Base-by-base conservation (phyloP, 1,284 basidiomycete species). In the Coniferiporia weirii region DNA sequence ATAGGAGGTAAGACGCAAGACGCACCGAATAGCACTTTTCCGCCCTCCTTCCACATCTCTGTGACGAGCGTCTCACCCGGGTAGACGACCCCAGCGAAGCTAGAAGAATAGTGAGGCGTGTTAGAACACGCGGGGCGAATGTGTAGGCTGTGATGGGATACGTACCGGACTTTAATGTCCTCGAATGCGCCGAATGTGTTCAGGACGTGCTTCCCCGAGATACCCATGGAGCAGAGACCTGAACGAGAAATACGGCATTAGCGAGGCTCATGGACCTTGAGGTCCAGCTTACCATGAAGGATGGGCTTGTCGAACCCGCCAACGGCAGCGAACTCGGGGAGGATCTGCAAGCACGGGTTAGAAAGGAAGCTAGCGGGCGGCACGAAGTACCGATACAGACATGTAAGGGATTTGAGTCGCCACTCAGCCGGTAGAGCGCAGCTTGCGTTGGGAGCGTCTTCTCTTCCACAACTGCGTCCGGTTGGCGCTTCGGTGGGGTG, bases 41-140 rank as follows among this genome's bases (percentile, higher is more conserved):
- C 75, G 17, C 89, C 92, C 68, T 98, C 94, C 72, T 95, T 98
- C 96, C 96, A 99, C 95, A 98, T 97, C 71, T 93, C 85, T 0
- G 94, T 97, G 17, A 94, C 78, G 50, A 97, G 80, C 0, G 96
- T 98, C 77, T 99, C 95, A 9, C 95, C 95, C 4, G 96, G 96
- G 70, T 90, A 95, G 36, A 99, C 93, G 5, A 90, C 83, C n/a
- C 91, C 92, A 0, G 87, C 83, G 72, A 96, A 95, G 56, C 90
- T 89, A 51, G 13, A 52, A 54, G 13, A 34, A 17, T 34, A 48
- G 19, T 35, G 27, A 19, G 20, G 20, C 19, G 9, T 8, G 47
- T 51, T n/a, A 61, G 15, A 36, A 59, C 22, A 40, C 12, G 50
- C n/a, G 34, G 12, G 12, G 52, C 54, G 38, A n/a, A 44, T 20